phyloP scores from a whole-genome alignment of 2,329 filamentous ascomycete species.

The Aspergillus sp. region DNA sequence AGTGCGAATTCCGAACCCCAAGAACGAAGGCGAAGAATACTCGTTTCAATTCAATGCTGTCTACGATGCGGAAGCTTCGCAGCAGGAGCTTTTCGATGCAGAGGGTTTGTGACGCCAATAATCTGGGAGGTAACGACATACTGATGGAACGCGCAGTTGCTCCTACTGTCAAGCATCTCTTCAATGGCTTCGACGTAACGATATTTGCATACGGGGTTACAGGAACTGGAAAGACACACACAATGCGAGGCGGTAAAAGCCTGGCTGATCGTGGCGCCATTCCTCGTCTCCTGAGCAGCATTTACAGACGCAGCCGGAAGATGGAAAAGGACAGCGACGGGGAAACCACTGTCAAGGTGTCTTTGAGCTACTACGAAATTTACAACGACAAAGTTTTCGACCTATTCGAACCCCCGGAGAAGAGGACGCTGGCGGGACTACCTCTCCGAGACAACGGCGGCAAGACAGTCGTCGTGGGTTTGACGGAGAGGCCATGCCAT shows the following conservation, averaged over 20 bases:
- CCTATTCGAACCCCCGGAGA: constrained; percentile 83
- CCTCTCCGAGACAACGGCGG: constrained; percentile 83
- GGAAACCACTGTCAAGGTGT: constrained; percentile 69
- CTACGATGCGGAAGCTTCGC: constrained; percentile 76
- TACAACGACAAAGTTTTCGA: constrained; percentile 97
- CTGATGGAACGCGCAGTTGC: constrained; percentile 62
- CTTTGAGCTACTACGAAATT: constrained; percentile 91
- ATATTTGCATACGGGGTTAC: constrained; percentile 93
- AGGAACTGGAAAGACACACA: constrained; percentile 92
- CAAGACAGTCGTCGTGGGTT: constrained; percentile 81
- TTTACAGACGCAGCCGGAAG: constrained; percentile 84
- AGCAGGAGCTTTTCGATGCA: constrained; percentile 83
- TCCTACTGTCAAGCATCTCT: constrained; percentile 86
- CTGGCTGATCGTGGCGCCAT: constrained; percentile 86
- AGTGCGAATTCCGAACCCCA: constrained; percentile 89
- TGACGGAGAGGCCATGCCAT: constrained; percentile 79
- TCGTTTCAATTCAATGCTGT: constrained; percentile 94
- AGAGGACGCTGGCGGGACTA: constrained; percentile 76
- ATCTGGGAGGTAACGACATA: constrained; percentile 10
- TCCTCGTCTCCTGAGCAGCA: constrained; percentile 77
- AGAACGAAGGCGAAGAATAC: constrained; percentile 87
- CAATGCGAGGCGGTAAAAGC: constrained; percentile 88
- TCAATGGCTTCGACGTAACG: constrained; percentile 79
- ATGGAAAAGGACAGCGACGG: constrained; percentile 76
- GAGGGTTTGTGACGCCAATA: constrained; percentile 65